Base-by-base conservation (phyloP, 345 rosid genomes). In the Turnera subulata region DNA sequence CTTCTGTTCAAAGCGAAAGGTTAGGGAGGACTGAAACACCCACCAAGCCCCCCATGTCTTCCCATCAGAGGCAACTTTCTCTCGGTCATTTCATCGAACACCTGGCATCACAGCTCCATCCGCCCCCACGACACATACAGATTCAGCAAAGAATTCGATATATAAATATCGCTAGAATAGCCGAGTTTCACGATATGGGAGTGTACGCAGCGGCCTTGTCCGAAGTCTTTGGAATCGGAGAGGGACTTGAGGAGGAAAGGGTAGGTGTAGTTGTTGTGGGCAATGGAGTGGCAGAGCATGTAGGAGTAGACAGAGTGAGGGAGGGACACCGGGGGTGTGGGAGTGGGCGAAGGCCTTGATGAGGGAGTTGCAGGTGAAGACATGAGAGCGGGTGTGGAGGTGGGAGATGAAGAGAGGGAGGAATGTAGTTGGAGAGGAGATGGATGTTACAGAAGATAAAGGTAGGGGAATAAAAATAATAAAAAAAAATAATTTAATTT, bases 81-180 rank as follows among this genome's bases (percentile, higher is more conserved):
- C 0, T 38, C 53, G 69, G 75, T 35, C 78, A 80, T 80, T 77
- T 78, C 79, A 42, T 78, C 81, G 29, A 82, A 80, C 81, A 80
- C 12, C 21, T 73, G 46, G 24, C 79, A 76, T 53, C 83, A 73
- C 23, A 64, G 13, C 0, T 10, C 35, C 78, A 75, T 66, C n/a
- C 61, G 40, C 6, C 73, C 78, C 23, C 75, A 65, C 5, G 75
- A 69, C 0, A 78, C 82, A 37, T 79, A 80, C 0, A 75, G 22
- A 58, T 66, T 61, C 46, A 77, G n/a, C 48, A 82, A 49, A 8
- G 80, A 72, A 50, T 80, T 83, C 9, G 48, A 56, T 9, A 80
- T 66, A 68, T 78, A 83, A 29, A 78, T 67, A 70, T 83, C 84
- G 58, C 17, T 16, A 11, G 44, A 26, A 66, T 69, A 69, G 15